Evolutionary conservation across 108 stramenopile species (phyloP), one percentile per base, ranked within the genome.

Genomic region (Pseudonitzschia multiseries): DNA sequence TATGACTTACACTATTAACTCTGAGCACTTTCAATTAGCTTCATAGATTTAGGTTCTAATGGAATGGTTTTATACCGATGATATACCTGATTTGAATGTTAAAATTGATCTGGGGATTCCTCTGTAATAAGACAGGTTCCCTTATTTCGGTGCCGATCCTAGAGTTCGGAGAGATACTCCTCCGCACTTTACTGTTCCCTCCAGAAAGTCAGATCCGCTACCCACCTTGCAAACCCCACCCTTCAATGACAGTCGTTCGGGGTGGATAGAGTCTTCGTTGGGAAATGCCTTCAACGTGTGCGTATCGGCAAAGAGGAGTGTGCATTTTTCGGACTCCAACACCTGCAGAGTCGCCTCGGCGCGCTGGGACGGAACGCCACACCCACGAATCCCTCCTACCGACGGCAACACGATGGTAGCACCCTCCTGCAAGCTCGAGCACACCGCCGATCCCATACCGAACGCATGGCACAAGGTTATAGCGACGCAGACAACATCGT

Each of bases 141-240:
- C 4, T 48, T 14, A 48, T 48, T 48, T 48, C 46, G 46, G 17
- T 26, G 2, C 2, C 26, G 61, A 42, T 12, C 79, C 83, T 48
- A 83, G 57, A 18, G 83, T 83, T 48, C 33, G 33, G 15, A 83
- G 72, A 32, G 15, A 40, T 12, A 67, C 54, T 17, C 79, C 83
- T 15, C 53, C 79, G 54, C 70, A 73, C 32, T 53, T 65, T 22
- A 29, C 27, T 17, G 79, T 76, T 41, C 73, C 77, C 21, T 74
- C 74, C 21, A 85, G 53, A 59, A 81, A 73, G 20, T 60, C 52
- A 14, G 81, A 67, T 50, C 84, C 84, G 36, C 70, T 72, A 1
- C 81, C 81, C 40, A 73, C 68, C 48, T 85, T 85, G 53, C 81
- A 81, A 33, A 85, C 75, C 40, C 84, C 84, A 57, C 74, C 81